These are phyloP conservation scores for Aureobasidium sp. DNA, from an alignment of 2,329 filamentous ascomycete species.

Conservation along the genomic window DNA sequence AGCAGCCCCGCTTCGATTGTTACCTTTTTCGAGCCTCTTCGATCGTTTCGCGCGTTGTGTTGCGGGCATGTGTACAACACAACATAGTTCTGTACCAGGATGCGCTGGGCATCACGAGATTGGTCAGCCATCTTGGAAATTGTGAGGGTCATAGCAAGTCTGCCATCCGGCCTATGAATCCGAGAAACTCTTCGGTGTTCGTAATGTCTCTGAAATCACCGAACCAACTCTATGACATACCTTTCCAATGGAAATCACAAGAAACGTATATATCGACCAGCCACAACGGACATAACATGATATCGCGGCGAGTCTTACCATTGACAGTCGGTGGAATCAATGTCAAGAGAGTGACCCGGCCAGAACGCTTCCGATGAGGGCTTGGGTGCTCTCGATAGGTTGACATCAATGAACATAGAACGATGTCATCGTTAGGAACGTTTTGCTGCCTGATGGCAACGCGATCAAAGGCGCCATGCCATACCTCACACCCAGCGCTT, in stretches of 20 bases:
- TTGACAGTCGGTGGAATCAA: background rate
- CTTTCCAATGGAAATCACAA: background rate
- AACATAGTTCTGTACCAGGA: too few species aligned
- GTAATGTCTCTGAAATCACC: background rate
- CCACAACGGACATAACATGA: background rate
- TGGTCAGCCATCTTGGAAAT: too few species aligned
- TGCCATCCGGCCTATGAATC: background rate
- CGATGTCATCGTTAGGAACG: background rate
- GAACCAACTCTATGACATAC: background rate
- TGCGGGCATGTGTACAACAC: too few species aligned
- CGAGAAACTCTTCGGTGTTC: background rate
- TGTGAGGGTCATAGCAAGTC: too few species aligned
- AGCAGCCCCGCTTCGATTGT: too few species aligned
- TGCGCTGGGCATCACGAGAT: too few species aligned
- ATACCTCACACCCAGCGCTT: background rate
- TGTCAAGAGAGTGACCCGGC: background rate
- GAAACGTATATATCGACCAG: background rate
- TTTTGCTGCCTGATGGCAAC: background rate
- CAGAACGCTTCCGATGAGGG: background rate
- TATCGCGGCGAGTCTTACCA: background rate
- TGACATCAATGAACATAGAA: background rate
- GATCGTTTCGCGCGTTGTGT: too few species aligned
- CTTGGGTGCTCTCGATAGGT: background rate
- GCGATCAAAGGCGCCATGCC: background rate
- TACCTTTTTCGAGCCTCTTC: too few species aligned